Evolutionary conservation across 768 basidiomycete species (phyloP), one percentile per base, ranked within the genome.

Genomic region (Calvatia gigantea): DNA sequence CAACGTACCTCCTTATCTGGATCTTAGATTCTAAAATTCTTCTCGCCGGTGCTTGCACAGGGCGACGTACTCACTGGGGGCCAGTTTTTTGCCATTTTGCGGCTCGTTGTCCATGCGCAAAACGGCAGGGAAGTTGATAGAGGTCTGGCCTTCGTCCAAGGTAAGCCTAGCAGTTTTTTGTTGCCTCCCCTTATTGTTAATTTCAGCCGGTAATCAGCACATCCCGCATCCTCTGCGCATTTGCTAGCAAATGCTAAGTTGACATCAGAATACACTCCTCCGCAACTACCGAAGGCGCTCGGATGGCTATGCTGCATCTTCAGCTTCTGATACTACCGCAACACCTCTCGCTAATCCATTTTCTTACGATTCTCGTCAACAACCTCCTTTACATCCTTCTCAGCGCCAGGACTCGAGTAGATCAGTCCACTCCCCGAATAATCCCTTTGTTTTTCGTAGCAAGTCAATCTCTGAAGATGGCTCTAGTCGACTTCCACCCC

Each of bases 41-140:
- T 91, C 64, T 74, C 75, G 35, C 84, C 87, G 2, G 74, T 70
- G 52, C 70, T 87, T 45, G 73, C 70, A 0, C 75, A 72, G 8
- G 70, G 72, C 6, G 86, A 88, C 60, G 69, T 72, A 2, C 72
- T 92, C 31, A 75, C 76, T 8, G 84, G 85, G 1, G 85, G 86
- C 14, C 86, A 92, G 61, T 89, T 91, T 65, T 91, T 91, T 62
- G 89, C 89, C 6, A 84, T 79, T 0, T 70, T 90, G 21, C 71
- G 90, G 37, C 80, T 92, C 2, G 79, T 86, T 0, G 67, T 81
- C 6, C 89, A 91, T 52, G 80, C 74, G 32, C 76, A 82, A 62
- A 73, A 70, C 12, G 87, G 88, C 9, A 82, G 79, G 55, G 76
- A 81, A 6, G 68, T 88, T 1, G 88, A 91, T 56, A 72, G 83